A percentile compares a stretch with the other conserved stretches of the same genome.
These are phyloP conservation scores for Heliosperma pusillum DNA, from an alignment of 148 eudicot genomes.

Conservation along the genomic window DNA sequence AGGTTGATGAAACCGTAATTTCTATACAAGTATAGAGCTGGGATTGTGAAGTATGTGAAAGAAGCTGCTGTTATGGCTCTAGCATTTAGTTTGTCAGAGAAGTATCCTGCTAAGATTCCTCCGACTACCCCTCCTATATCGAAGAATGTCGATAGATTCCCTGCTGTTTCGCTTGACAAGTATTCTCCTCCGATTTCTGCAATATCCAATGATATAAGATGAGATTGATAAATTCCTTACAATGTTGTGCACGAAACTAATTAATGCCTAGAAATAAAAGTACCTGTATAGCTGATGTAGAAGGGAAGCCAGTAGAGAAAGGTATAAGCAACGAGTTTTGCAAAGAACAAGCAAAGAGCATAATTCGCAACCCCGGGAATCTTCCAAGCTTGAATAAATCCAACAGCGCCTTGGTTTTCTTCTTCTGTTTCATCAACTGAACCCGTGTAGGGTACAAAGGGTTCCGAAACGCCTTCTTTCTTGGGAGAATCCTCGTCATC, in stretches of 20 bases:
- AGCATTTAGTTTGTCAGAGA: conserved; percentile 70
- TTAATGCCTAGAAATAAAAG: neutral
- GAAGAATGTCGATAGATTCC: conserved; percentile 80
- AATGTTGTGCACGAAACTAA: neutral
- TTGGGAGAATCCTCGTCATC: conserved; percentile 34
- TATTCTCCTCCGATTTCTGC: conserved; percentile 84
- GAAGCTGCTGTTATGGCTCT: conserved; percentile 93
- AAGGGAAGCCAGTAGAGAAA: conserved; percentile 95
- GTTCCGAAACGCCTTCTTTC: conserved; percentile 43
- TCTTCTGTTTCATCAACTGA: conserved; percentile 6
- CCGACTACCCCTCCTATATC: conserved; percentile 93
- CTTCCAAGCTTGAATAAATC: conserved; percentile 82
- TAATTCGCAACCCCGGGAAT: conserved; percentile 91
- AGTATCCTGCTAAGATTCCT: conserved; percentile 80
- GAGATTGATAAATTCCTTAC: neutral
- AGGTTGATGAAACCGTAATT: conserved; percentile 62
- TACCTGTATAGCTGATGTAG: conserved; percentile 91
- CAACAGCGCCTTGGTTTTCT: conserved; percentile 45
- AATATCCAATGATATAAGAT: neutral
- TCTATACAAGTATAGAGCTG: conserved; percentile 75
- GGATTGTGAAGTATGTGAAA: conserved; percentile 79
- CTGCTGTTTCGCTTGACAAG: conserved; percentile 71
- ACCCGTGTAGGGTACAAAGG: conserved; percentile 32
- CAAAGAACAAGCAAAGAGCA: conserved; percentile 87
- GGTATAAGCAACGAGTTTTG: conserved; percentile 88